Evolutionary conservation across 2,329 filamentous ascomycete species (phyloP), one percentile per base, ranked within the genome.

Genomic region (Aulographum hederae): DNA sequence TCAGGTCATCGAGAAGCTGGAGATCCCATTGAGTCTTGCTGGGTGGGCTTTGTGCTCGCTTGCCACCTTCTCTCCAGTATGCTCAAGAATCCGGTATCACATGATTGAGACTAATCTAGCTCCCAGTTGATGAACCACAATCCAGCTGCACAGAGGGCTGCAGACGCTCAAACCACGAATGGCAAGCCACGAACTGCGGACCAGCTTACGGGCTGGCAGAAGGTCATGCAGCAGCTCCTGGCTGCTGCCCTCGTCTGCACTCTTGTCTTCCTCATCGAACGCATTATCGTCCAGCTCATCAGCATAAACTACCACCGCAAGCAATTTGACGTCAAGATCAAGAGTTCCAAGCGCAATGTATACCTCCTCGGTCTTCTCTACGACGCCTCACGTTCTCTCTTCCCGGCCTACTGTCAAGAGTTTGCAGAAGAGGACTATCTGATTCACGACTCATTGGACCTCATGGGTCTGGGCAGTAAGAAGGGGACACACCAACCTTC

Each of bases 381-480:
- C 51, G 85, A 95, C 40, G 84, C 85, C 14, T 94, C 86, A 3
- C 69, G 84, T 32, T 67, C 73, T 4, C 63, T 95, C 31, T 98
- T 95, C 47, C 89, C 89, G 17, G 78, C 84, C 56, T 93, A 93
- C 57, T 93, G 84, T 55, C 65, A 63, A 16, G 86, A 95, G 45
- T 95, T 98, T 44, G 64, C 68, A 13, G 80, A 94, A 16, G 89
- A 95, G 50, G 89, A 98, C 53, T 79, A 85, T 48, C 64, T 82
- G 45, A 94, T 98, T 49, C 80, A 79, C 46, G 84, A 93, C 46
- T 70, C 56, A 15, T 41, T 64, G 27, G 52, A 84, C 45, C 59
- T 81, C 28, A 65, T 71, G 40, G 60, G 81, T 13, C 59, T 64
- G 12, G 67, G 64, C 37, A 70, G 67, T 36, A 64, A 60, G 43